Evolutionary conservation across 2,329 filamentous ascomycete species (phyloP).

Genomic region (Calonectria pauciramosa): DNA sequence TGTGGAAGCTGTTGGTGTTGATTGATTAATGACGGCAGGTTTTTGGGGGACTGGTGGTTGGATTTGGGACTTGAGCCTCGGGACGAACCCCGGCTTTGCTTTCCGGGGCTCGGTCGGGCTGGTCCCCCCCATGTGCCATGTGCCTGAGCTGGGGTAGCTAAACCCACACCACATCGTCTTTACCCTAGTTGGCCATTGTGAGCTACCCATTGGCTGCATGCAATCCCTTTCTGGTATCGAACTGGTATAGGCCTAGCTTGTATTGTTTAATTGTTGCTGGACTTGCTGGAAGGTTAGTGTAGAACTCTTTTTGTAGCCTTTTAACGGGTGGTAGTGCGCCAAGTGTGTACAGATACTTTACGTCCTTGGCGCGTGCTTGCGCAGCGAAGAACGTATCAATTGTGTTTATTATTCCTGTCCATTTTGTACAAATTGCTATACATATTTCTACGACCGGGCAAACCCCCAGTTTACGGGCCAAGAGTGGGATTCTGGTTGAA

Average conservation of each 20-base stretch:
- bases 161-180: neutral
- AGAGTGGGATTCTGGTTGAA: constrained; percentile 44
- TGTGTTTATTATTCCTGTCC: neutral
- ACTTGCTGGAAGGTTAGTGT: neutral
- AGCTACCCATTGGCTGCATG: neutral
- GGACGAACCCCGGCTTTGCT: constrained; percentile 24
- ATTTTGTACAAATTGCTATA: constrained; percentile 1
- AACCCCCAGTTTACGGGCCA: constrained; percentile 1
- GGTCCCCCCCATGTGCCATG: neutral
- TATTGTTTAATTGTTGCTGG: neutral
- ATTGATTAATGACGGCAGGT: neutral
- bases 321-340: neutral
- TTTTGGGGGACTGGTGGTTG: constrained; percentile 15
- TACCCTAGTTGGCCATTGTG: neutral
- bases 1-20: neutral
- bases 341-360: neutral
- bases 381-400: neutral
- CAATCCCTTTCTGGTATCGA: neutral
- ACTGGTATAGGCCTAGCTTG: neutral
- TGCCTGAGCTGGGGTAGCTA: neutral
- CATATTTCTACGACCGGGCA: neutral
- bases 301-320: neutral
- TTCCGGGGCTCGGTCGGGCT: constrained; percentile 15
- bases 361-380: neutral
- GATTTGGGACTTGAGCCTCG: constrained; percentile 21